These are phyloP conservation scores for Paracamarosporium sp. DNA, from an alignment of 2,329 filamentous ascomycete genomes.

Conservation along the genomic window DNA sequence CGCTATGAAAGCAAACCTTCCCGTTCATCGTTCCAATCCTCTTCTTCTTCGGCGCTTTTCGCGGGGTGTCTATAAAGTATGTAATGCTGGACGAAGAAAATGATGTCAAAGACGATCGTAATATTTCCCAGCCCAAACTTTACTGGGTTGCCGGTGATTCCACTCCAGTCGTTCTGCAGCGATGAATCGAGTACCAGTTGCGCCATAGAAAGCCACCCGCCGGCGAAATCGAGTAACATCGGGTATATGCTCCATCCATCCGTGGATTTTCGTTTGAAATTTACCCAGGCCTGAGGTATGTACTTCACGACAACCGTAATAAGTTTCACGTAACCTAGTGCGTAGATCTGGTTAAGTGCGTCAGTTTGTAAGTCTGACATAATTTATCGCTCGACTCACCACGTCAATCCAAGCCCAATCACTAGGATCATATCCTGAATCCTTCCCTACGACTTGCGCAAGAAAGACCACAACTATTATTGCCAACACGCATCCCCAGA, in stretches of 20 bases:
- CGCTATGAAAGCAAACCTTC: slow-evolving; percentile 29
- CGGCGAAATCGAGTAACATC: slow-evolving; percentile 82
- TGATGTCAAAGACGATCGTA: slow-evolving; percentile 81
- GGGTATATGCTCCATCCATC: slow-evolving; percentile 85
- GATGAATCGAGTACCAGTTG: slow-evolving; percentile 88
- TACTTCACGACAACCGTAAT: slow-evolving; percentile 91
- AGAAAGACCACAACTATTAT: slow-evolving; percentile 56
- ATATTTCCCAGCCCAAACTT: slow-evolving; percentile 89
- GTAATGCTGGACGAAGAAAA: slow-evolving; percentile 92
- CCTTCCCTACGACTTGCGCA: slow-evolving; percentile 50
- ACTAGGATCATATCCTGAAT: slow-evolving; percentile 54
- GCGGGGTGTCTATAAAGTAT: slow-evolving; percentile 67
- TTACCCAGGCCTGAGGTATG: slow-evolving; percentile 72
- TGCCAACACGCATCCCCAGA: slow-evolving; percentile 70
- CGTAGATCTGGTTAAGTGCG: slow-evolving; percentile 57
- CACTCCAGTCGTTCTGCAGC: slow-evolving; percentile 85
- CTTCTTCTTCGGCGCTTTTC: slow-evolving; percentile 34
- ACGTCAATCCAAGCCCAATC: slow-evolving; percentile 71
- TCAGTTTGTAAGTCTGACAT: slow-evolving; percentile 14
- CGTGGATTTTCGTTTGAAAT: slow-evolving; percentile 85
- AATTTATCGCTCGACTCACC: slow-evolving; percentile 47
- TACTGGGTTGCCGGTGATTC: slow-evolving; percentile 87
- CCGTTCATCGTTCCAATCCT: slow-evolving; percentile 29
- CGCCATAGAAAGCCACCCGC: slow-evolving; percentile 79
- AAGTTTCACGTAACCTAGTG: slow-evolving; percentile 87